Evolutionary conservation across 208 protist species (phyloP), one percentile per base, ranked within the genome.

Genomic region (Leishmania turanica): DNA sequence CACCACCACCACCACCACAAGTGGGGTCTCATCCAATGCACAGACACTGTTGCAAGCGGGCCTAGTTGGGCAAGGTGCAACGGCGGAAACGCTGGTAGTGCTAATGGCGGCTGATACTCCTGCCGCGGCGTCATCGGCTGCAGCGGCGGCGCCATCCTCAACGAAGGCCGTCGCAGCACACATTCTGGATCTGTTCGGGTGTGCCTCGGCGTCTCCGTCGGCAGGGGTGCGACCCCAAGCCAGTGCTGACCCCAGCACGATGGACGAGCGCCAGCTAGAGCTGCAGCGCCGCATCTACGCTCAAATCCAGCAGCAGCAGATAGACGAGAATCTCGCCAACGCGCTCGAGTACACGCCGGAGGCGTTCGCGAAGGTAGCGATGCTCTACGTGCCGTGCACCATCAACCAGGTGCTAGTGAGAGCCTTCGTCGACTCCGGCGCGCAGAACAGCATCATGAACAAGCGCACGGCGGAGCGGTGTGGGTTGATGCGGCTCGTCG

Each of bases 311-410:
- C 83, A 87, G 81, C 78, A 89, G 54, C 97, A 99, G 51, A 93
- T 99, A 42, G 87, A 96, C 24, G 88, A 98, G 53, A 99, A 97
- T 86, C 82, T 98, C 69, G 78, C 85, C 37, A 83, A 90, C 58
- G 98, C 98, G 27, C 87, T 99, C 17, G 98, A 99, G 86, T 92
- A 98, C 83, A 98, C 90, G 7, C 98, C 98, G n/a, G 98, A 99
- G 89, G 84, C 90, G 1, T 99, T 99, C 81, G 93, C 79, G 4
- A 17, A 8, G 13, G 95, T 98, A 13, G 78, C 88, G 58, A 99
- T 99, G 97, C 87, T 99, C 21, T 99, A 98, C 85, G 92, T 99
- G 49, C 73, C 92, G 42, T 95, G 90, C 77, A 81, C 91, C 45
- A 94, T 99, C 58, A 99, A 99, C 87, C 83, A 89, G 7, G 72